phyloP scores from a whole-genome alignment of 441 rosid genomes.

The Erodium trifolium region DNA sequence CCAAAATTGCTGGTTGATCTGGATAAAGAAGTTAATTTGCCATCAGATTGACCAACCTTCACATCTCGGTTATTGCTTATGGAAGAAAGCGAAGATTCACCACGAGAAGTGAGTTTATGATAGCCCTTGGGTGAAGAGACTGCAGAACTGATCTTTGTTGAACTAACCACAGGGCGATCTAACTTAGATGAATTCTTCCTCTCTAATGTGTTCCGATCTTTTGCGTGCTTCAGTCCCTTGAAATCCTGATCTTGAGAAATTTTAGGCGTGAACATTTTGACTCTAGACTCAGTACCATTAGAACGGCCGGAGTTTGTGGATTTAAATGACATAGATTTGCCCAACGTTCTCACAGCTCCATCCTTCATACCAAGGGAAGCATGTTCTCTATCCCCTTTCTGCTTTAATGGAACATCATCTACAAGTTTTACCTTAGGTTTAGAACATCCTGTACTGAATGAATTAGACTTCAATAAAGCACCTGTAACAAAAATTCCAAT shows the following conservation, averaged over 20 bases:
- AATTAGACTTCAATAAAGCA: conserved; percentile 62
- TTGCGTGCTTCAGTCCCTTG: conserved; percentile 50
- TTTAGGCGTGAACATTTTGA: conserved; percentile 48
- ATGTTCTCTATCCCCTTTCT: conserved; percentile 41
- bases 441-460: conserved; percentile 48
- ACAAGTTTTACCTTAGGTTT: conserved; percentile 60
- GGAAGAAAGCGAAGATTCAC: conserved; percentile 37
- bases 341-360: conserved; percentile 41
- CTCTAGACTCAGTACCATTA: conserved; percentile 45
- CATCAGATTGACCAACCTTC: conserved; percentile 51
- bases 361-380: conserved; percentile 44
- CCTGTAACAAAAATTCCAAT: conserved; percentile 36
- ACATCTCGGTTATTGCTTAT: conserved; percentile 42
- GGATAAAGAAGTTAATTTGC: conserved; percentile 40
- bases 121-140: conserved; percentile 38
- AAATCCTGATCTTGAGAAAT: conserved; percentile 43
- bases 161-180: conserved; percentile 29
- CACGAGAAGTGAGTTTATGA: conserved; percentile 46
- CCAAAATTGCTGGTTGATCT: conserved; percentile 44
- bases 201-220: conserved; percentile 43
- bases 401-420: conserved; percentile 55
- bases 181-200: conserved; percentile 36
- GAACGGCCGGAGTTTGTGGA: conserved; percentile 37
- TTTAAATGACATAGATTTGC: conserved; percentile 74
- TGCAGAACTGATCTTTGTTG: conserved; percentile 27